Conservation (phyloP, 805 yeast genomes). For the Jamesozyma lodderae region DNA sequence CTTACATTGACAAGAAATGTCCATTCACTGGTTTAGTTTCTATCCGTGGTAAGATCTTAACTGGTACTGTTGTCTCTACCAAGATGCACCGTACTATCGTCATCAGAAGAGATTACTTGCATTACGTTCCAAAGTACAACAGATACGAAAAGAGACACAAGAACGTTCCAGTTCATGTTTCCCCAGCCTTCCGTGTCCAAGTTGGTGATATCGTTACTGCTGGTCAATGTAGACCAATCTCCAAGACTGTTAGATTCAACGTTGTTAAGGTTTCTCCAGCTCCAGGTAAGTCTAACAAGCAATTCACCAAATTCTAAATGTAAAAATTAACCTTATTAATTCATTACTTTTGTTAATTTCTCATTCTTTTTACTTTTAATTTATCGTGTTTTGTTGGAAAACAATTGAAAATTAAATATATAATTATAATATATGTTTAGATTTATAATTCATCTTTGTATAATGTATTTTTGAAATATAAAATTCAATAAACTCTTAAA, state of each 20-base stretch:
- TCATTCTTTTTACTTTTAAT: not conserved
- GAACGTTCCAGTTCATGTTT: slow-evolving; percentile 99
- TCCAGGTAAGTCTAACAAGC: slow-evolving; percentile 76
- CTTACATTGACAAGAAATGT: slow-evolving; percentile 99
- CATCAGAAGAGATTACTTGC: slow-evolving; percentile 99
- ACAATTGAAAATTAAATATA: not conserved
- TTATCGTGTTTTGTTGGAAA: not conserved
- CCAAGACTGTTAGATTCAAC: slow-evolving; percentile 99
- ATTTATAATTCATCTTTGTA: slow-evolving; percentile 6
- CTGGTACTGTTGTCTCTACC: slow-evolving; percentile 99
- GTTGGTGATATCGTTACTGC: slow-evolving; percentile 99
- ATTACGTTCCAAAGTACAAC: slow-evolving; percentile 99
- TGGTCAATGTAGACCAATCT: slow-evolving; percentile 99
- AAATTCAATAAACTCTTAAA: too few relatives aligned
- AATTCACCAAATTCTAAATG: slow-evolving; percentile 89
- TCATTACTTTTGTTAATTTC: not conserved
- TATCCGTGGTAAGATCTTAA: slow-evolving; percentile 98
- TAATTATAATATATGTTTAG: not conserved
- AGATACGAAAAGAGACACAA: slow-evolving; percentile 99
- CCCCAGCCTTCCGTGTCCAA: slow-evolving; percentile 99
- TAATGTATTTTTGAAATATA: slow-evolving; percentile 8
- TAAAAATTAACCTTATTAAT: not conserved
- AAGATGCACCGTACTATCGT: slow-evolving; percentile 99
- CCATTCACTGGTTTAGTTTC: slow-evolving; percentile 96
- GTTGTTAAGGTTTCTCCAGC: slow-evolving; percentile 91